phyloP scores from a whole-genome alignment of 768 basidiomycete species.

The Sporobolomyces phaffii region DNA sequence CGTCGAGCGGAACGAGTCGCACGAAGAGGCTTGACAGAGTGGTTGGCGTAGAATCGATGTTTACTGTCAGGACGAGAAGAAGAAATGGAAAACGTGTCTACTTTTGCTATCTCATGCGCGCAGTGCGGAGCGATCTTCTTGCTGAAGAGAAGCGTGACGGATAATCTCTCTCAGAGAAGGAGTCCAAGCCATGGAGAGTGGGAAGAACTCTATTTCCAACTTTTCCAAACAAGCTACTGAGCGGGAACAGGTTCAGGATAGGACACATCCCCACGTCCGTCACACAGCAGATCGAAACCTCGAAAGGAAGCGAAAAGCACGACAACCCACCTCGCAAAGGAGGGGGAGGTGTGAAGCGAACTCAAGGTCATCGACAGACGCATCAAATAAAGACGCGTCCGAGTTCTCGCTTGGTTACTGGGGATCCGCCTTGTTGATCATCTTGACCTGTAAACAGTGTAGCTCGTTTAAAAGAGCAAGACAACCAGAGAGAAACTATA shows the following conservation, averaged over 20 bases:
- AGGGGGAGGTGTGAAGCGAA: conserved; percentile 7
- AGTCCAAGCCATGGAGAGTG: no score
- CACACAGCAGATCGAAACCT: not conserved
- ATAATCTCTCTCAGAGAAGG: no score
- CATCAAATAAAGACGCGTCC: not conserved
- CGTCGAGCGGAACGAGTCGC: not conserved
- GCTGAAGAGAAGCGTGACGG: no score
- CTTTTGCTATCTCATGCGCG: no score
- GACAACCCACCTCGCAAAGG: conserved; percentile 8
- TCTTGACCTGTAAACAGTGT: conserved; percentile 16
- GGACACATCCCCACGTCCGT: conserved; percentile 9
- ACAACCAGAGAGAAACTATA: conserved; percentile 25
- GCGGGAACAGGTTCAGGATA: conserved; percentile 12
- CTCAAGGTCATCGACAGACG: conserved; percentile 15
- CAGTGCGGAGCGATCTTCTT: no score
- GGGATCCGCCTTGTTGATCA: conserved; percentile 11
- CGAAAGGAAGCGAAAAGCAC: not conserved
- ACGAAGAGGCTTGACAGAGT: not conserved
- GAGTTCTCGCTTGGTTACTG: conserved; percentile 14
- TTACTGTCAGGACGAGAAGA: no score
- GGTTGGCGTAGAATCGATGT: no score
- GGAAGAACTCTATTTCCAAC: no score
- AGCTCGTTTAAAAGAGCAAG: conserved; percentile 20
- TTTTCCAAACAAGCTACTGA: no score
- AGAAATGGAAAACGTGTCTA: no score